Evolutionary conservation across 306 rosid species (phyloP).

Genomic region (Cucumis sativus): DNA sequence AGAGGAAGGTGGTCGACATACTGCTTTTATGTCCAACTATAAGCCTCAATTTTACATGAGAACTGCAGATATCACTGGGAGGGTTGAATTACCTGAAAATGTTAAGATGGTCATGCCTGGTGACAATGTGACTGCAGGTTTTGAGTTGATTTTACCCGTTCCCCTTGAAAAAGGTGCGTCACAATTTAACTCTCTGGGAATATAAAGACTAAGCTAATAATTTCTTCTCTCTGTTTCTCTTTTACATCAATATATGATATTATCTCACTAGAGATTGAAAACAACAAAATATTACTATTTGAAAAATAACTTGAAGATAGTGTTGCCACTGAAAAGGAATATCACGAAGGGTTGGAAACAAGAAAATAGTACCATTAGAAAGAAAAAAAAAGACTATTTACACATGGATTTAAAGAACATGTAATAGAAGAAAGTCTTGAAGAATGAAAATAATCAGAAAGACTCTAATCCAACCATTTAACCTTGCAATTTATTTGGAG

Average conservation of each 20-base stretch:
- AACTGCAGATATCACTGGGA: conserved; percentile 95
- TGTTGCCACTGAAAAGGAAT: too few relatives aligned
- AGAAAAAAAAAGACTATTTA: too few relatives aligned
- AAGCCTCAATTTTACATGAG: conserved; percentile 95
- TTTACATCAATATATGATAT: not conserved
- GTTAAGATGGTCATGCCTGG: conserved; percentile 99
- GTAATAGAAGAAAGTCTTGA: not conserved
- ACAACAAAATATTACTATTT: not conserved
- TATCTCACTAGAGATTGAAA: not conserved
- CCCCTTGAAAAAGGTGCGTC: conserved; percentile 88
- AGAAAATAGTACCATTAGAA: too few relatives aligned
- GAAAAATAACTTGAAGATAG: not conserved
- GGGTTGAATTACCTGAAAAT: conserved; percentile 80
- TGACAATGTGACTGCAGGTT: conserved; percentile 78
- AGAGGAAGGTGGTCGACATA: conserved; percentile 99
- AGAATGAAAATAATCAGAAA: not conserved
- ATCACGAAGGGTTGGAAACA: too few relatives aligned
- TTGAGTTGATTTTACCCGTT: conserved; percentile 74
- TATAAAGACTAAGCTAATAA: not conserved
- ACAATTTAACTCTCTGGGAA: not conserved
- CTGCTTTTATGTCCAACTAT: conserved; percentile 93
- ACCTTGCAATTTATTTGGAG: not conserved
- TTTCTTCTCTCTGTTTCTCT: not conserved
- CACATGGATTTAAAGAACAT: not conserved
- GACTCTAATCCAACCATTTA: not conserved